A percentile compares a stretch with the other conserved stretches of the same genome.
phyloP scores from a whole-genome alignment of 2,329 filamentous ascomycete species.

The Phoma sp. region DNA sequence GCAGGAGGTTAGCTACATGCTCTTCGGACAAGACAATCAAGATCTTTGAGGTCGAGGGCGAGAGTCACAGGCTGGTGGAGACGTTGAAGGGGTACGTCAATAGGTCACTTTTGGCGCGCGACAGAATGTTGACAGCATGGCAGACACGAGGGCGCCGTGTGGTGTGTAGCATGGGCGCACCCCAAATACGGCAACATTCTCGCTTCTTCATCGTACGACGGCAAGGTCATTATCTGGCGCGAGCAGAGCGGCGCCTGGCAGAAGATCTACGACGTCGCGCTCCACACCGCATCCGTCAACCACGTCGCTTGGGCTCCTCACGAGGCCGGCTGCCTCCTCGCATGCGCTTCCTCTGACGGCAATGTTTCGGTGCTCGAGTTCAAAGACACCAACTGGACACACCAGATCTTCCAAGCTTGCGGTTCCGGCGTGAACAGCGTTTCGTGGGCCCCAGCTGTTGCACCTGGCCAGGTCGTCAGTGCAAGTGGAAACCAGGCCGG shows the following conservation, averaged over 20 bases:
- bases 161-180: slow-evolving; percentile 95
- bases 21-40: slow-evolving; percentile 99
- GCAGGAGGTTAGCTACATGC: slow-evolving; percentile 92
- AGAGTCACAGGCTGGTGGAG: slow-evolving; percentile 86
- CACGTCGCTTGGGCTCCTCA: slow-evolving; percentile 97
- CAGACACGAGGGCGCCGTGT: slow-evolving; percentile 95
- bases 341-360: slow-evolving; percentile 92
- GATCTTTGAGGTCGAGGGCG: slow-evolving; percentile 97
- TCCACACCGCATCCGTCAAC: slow-evolving; percentile 96
- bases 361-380: slow-evolving; percentile 95
- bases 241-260: slow-evolving; percentile 71
- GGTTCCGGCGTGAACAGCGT: slow-evolving; percentile 95
- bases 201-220: slow-evolving; percentile 93
- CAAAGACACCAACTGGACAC: slow-evolving; percentile 91
- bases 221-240: slow-evolving; percentile 98
- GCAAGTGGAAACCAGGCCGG: slow-evolving; percentile 61
- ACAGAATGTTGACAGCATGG: slow-evolving; percentile 21
- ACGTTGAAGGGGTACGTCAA: slow-evolving; percentile 84
- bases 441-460: slow-evolving; percentile 87
- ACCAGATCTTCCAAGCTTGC: slow-evolving; percentile 89
- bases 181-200: slow-evolving; percentile 99
- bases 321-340: slow-evolving; percentile 91
- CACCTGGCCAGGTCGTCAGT: slow-evolving; percentile 83
- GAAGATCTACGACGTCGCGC: slow-evolving; percentile 88
- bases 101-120: background rate